Percentiles rank a stretch among this genome's conserved stretches.
These are phyloP conservation scores for Aegilops tauschii DNA, from an alignment of 176 grass and related monocot genomes.

Conservation along the genomic window DNA sequence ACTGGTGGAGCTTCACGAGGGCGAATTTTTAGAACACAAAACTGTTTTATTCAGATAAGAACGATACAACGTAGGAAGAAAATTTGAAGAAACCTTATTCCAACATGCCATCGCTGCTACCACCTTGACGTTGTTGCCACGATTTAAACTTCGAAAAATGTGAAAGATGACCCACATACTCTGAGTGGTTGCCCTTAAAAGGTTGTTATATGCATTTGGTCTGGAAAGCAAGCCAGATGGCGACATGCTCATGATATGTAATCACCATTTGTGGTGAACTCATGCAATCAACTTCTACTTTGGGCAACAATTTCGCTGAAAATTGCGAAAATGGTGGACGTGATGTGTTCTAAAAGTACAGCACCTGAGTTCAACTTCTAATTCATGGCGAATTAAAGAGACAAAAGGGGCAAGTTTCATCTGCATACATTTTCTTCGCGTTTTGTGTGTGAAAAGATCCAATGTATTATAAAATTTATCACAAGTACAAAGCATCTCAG, in stretches of 20 bases:
- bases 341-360: neutral
- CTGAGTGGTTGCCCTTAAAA: neutral
- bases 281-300: neutral
- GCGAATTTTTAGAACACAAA: too few relatives aligned
- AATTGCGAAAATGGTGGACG: neutral
- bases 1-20: too few relatives aligned
- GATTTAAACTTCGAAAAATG: neutral
- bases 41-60: too few relatives aligned
- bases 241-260: too few relatives aligned
- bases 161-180: neutral
- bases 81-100: too few relatives aligned
- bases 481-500: too few relatives aligned
- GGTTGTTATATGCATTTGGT: too few relatives aligned
- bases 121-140: too few relatives aligned
- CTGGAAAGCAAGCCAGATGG: too few relatives aligned
- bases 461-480: too few relatives aligned
- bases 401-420: neutral
- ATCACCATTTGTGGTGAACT: neutral
- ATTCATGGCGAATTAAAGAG: neutral
- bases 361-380: neutral
- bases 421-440: neutral
- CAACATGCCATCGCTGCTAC: too few relatives aligned
- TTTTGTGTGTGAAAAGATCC: neutral
- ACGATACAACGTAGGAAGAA: too few relatives aligned
- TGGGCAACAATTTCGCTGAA: neutral